A percentile compares a stretch with the other conserved stretches of the same genome.
Conservation (phyloP, 257 asterid genomes). For the Lycium ferocissimum region DNA sequence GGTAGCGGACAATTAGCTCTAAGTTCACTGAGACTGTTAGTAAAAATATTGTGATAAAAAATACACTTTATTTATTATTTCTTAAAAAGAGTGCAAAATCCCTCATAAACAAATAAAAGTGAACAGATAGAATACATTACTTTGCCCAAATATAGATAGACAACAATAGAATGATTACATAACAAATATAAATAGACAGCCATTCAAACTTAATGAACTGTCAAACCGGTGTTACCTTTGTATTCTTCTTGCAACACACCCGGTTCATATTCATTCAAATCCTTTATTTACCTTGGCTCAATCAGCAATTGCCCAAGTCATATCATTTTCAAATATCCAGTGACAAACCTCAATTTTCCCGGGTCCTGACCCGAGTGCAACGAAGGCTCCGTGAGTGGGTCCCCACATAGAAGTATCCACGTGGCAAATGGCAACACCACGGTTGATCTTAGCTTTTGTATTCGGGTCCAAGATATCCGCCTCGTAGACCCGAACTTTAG, state of each 20-base stretch:
- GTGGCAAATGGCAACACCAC: slow-evolving; percentile 86
- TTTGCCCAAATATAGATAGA: background rate
- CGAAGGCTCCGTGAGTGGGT: slow-evolving; percentile 79
- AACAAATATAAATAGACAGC: slow-evolving; percentile 22
- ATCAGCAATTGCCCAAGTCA: slow-evolving; percentile 80
- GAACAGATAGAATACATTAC: background rate
- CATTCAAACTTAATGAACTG: slow-evolving; percentile 26
- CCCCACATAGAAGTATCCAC: slow-evolving; percentile 83
- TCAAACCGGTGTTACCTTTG: slow-evolving; percentile 62
- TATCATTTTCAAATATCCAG: slow-evolving; percentile 88
- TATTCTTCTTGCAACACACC: slow-evolving; percentile 50
- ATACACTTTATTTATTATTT: too few species aligned
- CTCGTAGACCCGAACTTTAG: slow-evolving; percentile 91
- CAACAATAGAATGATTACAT: slow-evolving; percentile 31
- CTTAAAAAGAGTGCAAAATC: too few species aligned
- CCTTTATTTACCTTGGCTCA: slow-evolving; percentile 21
- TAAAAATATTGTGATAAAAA: too few species aligned
- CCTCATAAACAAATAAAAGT: too few species aligned
- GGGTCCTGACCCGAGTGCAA: slow-evolving; percentile 76
- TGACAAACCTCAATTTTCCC: slow-evolving; percentile 94
- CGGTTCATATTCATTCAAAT: slow-evolving; percentile 32
- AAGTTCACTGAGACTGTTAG: too few species aligned
- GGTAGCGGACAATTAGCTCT: too few species aligned
- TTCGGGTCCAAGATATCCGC: slow-evolving; percentile 77
- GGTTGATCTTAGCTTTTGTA: slow-evolving; percentile 60